These are phyloP conservation scores for Penicillium cinerascens DNA, from an alignment of 495 filamentous ascomycete species.

Conservation along the genomic window DNA sequence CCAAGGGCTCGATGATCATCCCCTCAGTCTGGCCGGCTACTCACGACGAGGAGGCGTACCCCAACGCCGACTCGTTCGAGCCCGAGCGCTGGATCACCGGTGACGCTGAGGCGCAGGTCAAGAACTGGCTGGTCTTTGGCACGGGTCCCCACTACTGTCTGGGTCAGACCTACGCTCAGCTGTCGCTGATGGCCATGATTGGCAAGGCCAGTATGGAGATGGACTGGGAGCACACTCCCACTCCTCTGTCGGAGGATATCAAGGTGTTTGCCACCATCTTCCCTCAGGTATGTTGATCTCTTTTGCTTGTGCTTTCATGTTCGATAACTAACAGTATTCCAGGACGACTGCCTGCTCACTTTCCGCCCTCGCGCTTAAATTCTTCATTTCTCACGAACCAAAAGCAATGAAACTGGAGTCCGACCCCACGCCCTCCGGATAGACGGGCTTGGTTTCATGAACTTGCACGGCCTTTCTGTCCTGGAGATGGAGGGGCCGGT, in stretches of 20 bases:
- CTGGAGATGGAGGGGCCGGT: constrained; percentile 36
- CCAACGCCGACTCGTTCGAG: constrained; percentile 77
- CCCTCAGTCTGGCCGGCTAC: constrained; percentile 86
- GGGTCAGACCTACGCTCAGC: constrained; percentile 88
- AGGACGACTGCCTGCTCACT: constrained; percentile 44
- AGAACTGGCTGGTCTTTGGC: constrained; percentile 98
- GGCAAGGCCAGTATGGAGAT: constrained; percentile 89
- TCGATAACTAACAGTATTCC: constrained; percentile 16
- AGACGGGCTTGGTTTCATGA: constrained; percentile 18
- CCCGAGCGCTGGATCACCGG: constrained; percentile 93
- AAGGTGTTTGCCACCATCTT: constrained; percentile 99
- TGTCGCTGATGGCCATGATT: constrained; percentile 86
- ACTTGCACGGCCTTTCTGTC: constrained; percentile 32
- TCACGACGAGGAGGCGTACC: constrained; percentile 90
- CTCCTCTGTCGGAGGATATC: constrained; percentile 81
- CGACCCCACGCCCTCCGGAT: constrained; percentile 19
- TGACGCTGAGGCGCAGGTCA: constrained; percentile 83
- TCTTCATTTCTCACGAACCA: constrained; percentile 11
- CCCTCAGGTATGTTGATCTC: constrained; percentile 68
- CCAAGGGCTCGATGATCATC: constrained; percentile 93
- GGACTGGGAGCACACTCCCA: constrained; percentile 87
- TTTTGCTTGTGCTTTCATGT: neutral
- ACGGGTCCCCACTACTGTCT: constrained; percentile 96
- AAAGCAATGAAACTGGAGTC: constrained; percentile 22
- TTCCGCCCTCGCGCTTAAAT: constrained; percentile 42